Conservation (phyloP, 2,329 filamentous ascomycete species). For the Fonsecaea pedrosoi region DNA sequence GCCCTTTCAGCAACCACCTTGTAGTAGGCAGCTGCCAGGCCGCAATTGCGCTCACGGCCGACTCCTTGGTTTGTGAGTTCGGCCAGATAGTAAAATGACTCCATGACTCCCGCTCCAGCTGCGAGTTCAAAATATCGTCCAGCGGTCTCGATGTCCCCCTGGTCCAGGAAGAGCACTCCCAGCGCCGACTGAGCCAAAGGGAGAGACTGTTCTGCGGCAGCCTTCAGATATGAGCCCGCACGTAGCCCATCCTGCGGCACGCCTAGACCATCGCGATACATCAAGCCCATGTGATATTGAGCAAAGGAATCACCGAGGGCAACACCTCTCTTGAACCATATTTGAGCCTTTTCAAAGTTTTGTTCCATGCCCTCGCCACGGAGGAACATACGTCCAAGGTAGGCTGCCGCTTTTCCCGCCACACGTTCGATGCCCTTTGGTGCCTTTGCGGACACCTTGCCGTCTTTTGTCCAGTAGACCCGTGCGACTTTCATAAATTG, state of each 20-base stretch:
- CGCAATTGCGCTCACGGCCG: slow-evolving; percentile 79
- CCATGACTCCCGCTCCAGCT: slow-evolving; percentile 79
- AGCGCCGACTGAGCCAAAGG: slow-evolving; percentile 81
- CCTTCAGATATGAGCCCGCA: slow-evolving; percentile 77
- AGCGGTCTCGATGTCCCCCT: slow-evolving; percentile 80
- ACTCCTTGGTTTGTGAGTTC: slow-evolving; percentile 84
- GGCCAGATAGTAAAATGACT: slow-evolving; percentile 89
- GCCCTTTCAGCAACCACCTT: slow-evolving; percentile 77
- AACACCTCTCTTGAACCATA: slow-evolving; percentile 84
- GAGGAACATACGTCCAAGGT: slow-evolving; percentile 86
- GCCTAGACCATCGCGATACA: slow-evolving; percentile 81
- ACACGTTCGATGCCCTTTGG: slow-evolving; percentile 75
- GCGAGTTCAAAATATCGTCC: slow-evolving; percentile 88
- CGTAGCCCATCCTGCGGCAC: slow-evolving; percentile 71
- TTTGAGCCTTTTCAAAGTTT: slow-evolving; percentile 75
- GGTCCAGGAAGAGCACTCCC: slow-evolving; percentile 83
- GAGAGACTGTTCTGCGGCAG: slow-evolving; percentile 81
- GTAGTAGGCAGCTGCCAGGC: slow-evolving; percentile 79
- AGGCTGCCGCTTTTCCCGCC: slow-evolving; percentile 83
- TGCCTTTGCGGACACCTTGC: slow-evolving; percentile 73
- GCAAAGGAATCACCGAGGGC: slow-evolving; percentile 79
- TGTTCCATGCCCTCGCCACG: slow-evolving; percentile 84
- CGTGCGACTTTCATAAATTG: slow-evolving; percentile 83
- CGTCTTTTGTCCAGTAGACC: slow-evolving; percentile 81
- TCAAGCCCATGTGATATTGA: slow-evolving; percentile 81